Percentiles rank a stretch among this genome's conserved stretches.
Evolutionary conservation across 169 alveolate genomes (phyloP).

Genomic region (Eimeria nieschulzi): DNA sequence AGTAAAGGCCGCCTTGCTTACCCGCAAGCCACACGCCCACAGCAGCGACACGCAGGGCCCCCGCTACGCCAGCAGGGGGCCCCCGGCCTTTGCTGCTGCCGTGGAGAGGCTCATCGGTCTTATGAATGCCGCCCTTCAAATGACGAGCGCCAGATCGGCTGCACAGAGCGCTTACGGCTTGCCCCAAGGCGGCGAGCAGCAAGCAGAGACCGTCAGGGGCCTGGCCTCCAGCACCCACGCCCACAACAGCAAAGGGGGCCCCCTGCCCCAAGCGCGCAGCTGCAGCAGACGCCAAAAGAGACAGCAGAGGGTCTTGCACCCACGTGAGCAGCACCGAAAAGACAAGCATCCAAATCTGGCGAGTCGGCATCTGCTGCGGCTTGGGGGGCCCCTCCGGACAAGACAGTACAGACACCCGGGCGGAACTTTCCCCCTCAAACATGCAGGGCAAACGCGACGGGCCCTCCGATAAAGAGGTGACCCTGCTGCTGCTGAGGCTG

Average conservation of each 20-base stretch:
- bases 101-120: neutral
- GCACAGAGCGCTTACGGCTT: slow-evolving; percentile 13
- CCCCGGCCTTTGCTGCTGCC: neutral
- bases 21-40: slow-evolving; percentile 17
- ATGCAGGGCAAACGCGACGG: too few species aligned
- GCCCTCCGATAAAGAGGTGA: too few species aligned
- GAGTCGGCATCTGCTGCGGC: neutral
- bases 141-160: neutral
- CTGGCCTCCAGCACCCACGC: slow-evolving; percentile 39
- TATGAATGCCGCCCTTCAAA: neutral
- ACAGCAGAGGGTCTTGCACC: slow-evolving; percentile 47
- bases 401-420: too few species aligned
- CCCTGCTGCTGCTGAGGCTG: neutral
- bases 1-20: neutral
- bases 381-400: neutral
- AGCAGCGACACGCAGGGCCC: slow-evolving; percentile 4
- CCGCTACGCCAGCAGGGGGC: neutral
- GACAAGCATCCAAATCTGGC: neutral
- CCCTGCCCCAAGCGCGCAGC: neutral
- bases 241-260: slow-evolving; percentile 33
- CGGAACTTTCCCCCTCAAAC: too few species aligned
- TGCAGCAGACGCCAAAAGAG: slow-evolving; percentile 34
- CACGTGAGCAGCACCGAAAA: slow-evolving; percentile 47
- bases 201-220: slow-evolving; percentile 19
- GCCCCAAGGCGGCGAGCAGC: slow-evolving; percentile 18